Percentiles rank a stretch among this genome's conserved stretches.
These are phyloP conservation scores for Claviceps fusiformis DNA, from an alignment of 2,329 filamentous ascomycete genomes.

Conservation along the genomic window DNA sequence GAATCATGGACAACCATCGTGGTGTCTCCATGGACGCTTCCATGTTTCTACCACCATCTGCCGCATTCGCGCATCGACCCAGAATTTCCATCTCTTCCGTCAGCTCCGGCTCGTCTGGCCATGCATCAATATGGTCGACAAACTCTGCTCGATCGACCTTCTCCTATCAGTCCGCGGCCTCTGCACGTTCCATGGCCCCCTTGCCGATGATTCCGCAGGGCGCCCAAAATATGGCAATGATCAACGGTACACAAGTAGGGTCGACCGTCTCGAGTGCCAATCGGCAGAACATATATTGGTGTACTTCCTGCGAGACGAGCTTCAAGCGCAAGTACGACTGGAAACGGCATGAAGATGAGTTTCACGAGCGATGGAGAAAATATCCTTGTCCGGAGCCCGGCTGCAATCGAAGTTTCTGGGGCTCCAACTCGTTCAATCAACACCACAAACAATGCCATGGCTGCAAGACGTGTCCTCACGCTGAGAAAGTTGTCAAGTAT, in stretches of 20 bases:
- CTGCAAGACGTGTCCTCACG: conserved; percentile 51
- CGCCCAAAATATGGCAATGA: conserved; percentile 15
- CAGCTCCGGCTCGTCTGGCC: conserved; percentile 35
- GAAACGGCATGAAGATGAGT: conserved; percentile 57
- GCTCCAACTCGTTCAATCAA: conserved; percentile 54
- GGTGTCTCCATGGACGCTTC: conserved; percentile 9
- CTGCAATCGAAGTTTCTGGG: conserved; percentile 56
- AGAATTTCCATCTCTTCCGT: conserved; percentile 36
- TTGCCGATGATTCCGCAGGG: conserved; percentile 22
- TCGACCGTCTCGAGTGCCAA: conserved; percentile 16
- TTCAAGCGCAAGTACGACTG: conserved; percentile 57
- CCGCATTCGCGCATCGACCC: conserved; percentile 27
- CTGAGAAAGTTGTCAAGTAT: conserved; percentile 49
- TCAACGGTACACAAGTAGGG: conserved; percentile 19
- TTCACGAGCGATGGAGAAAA: conserved; percentile 54
- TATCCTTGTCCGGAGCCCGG: conserved; percentile 50
- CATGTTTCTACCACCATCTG: conserved; percentile 22
- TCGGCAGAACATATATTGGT: conserved; percentile 39
- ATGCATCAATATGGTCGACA: conserved; percentile 32
- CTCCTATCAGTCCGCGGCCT: conserved; percentile 24
- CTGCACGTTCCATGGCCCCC: conserved; percentile 22
- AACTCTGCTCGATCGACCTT: conserved; percentile 26
- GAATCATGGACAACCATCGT: conserved; percentile 2
- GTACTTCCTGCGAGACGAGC: conserved; percentile 47
- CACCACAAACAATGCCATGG: conserved; percentile 53